These are phyloP conservation scores for Hypoxylon crocopeplum DNA, from an alignment of 495 filamentous ascomycete species.

Conservation along the genomic window DNA sequence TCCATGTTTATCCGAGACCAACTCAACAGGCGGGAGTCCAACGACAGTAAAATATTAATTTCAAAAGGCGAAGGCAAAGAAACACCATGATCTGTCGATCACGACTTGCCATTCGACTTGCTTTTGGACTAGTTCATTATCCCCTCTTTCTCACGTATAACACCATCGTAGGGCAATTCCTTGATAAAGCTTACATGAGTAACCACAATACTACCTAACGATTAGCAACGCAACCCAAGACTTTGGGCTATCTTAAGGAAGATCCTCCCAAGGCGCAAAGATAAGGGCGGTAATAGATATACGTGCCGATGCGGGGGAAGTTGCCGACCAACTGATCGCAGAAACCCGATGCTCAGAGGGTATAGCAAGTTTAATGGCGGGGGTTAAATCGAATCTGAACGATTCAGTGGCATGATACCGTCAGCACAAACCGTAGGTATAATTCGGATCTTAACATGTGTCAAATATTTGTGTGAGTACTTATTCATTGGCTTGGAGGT, in stretches of 20 bases:
- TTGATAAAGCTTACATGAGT: conserved; percentile 16
- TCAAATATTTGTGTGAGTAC: too few species aligned
- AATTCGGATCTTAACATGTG: too few species aligned
- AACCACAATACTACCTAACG: conserved; percentile 19
- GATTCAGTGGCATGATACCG: too few species aligned
- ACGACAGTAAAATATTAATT: too few species aligned
- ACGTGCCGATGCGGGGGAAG: conserved; percentile 26
- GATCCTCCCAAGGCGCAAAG: background rate
- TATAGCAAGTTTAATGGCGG: too few species aligned
- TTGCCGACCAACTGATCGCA: background rate
- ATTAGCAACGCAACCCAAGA: conserved; percentile 10
- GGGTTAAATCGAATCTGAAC: too few species aligned
- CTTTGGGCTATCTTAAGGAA: conserved; percentile 4
- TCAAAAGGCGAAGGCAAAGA: too few species aligned
- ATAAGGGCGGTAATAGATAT: conserved; percentile 9
- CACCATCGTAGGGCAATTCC: background rate
- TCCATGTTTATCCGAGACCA: conserved; percentile 1
- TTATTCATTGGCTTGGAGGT: too few species aligned
- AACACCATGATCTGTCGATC: too few species aligned
- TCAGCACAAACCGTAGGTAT: too few species aligned
- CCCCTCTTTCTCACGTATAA: background rate
- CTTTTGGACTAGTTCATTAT: background rate
- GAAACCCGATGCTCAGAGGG: too few species aligned
- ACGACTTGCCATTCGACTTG: background rate
- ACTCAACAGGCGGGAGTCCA: background rate